Conservation (phyloP, 1,139 yeast genomes). For the Saccharomyces hybrid region DNA sequence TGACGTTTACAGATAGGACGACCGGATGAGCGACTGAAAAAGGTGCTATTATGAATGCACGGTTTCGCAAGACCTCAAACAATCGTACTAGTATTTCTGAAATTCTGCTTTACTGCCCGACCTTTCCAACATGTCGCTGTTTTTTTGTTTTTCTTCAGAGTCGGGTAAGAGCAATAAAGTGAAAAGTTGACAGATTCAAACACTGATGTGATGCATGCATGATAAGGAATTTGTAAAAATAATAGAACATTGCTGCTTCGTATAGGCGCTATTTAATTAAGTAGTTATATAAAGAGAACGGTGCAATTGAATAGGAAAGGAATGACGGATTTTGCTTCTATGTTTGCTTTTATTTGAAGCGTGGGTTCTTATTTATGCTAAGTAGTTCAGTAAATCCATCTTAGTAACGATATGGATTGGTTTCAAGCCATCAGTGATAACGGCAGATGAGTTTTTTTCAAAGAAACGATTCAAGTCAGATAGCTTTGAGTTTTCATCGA, state of each 20-base stretch:
- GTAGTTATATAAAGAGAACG: neutral
- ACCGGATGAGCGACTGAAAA: neutral
- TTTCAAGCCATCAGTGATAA: conserved; percentile 68
- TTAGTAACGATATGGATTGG: conserved; percentile 84
- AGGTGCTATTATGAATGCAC: neutral
- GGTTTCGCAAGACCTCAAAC: neutral
- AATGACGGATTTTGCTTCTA: neutral
- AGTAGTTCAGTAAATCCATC: conserved; percentile 71
- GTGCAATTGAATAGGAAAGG: neutral
- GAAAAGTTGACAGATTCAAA: neutral
- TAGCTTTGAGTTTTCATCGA: conserved; percentile 62
- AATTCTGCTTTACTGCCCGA: neutral
- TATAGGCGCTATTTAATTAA: neutral
- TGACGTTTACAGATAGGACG: neutral
- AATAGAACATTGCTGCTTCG: neutral
- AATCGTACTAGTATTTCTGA: neutral
- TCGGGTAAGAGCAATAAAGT: neutral
- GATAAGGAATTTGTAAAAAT: neutral
- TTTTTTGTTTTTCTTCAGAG: neutral
- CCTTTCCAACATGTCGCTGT: neutral
- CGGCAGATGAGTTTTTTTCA: conserved; percentile 80
- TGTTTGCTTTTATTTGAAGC: neutral
- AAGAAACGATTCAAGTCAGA: conserved; percentile 68
- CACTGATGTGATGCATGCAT: neutral
- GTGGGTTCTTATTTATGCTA: conserved; percentile 16